Conservation (phyloP, 805 yeast genomes). For the Starmera quercuum region DNA sequence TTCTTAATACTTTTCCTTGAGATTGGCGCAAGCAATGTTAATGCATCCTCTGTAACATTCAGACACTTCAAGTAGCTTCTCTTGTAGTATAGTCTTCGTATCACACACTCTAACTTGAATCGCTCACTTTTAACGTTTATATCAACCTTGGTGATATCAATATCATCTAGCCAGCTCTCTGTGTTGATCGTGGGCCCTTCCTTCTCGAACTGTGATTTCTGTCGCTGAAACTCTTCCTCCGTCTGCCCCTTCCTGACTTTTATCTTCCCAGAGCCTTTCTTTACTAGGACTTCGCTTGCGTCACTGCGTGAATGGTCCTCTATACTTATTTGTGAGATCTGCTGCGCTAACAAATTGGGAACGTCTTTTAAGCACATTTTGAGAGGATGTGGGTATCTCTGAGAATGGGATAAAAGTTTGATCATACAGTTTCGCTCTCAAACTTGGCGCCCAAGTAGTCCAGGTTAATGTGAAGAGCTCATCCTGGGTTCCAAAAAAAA, state of each 20-base stretch:
- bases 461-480: too few relatives aligned
- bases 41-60: constrained; percentile 31
- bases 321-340: too few relatives aligned
- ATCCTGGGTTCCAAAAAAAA: too few relatives aligned
- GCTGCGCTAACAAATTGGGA: too few relatives aligned
- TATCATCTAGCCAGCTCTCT: constrained; percentile 32
- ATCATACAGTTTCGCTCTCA: too few relatives aligned
- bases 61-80: constrained; percentile 46
- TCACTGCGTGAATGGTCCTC: too few relatives aligned
- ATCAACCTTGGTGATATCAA: constrained; percentile 20
- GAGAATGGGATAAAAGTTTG: too few relatives aligned
- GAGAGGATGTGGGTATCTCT: too few relatives aligned
- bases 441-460: too few relatives aligned
- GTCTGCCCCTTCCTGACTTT: constrained; percentile 63
- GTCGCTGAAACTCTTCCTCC: constrained; percentile 51
- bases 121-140: constrained; percentile 44
- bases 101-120: constrained; percentile 45
- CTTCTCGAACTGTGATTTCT: constrained; percentile 39
- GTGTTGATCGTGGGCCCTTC: constrained; percentile 55
- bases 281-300: constrained; percentile 37
- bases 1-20: constrained; percentile 37
- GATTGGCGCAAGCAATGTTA: constrained; percentile 23
- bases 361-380: too few relatives aligned
- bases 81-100: constrained; percentile 56
- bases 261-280: constrained; percentile 37